Evolutionary conservation across 129 eudicot species (phyloP).

Genomic region (Chrysanthemum lavandulifolium): DNA sequence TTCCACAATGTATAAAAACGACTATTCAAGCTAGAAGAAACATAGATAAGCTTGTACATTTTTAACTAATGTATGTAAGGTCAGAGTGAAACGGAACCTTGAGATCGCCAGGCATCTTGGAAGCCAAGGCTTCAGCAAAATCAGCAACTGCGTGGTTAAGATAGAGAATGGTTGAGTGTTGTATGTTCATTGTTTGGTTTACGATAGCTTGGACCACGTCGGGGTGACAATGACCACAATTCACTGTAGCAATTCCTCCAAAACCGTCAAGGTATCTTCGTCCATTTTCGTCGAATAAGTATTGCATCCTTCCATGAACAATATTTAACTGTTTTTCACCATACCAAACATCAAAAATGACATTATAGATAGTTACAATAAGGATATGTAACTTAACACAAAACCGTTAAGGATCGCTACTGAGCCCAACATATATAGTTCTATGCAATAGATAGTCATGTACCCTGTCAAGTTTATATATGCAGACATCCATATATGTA

Average conservation of each 20-base stretch:
- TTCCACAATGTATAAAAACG: too few species aligned
- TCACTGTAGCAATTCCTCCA: conserved; percentile 79
- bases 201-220: conserved; percentile 64
- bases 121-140: conserved; percentile 77
- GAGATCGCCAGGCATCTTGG: conserved; percentile 76
- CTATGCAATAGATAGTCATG: too few species aligned
- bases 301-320: conserved; percentile 82
- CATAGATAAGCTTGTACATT: too few species aligned
- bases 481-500: too few species aligned
- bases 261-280: conserved; percentile 71
- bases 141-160: conserved; percentile 64
- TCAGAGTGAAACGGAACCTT: conserved; percentile 36
- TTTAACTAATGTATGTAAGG: too few species aligned
- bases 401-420: too few species aligned
- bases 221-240: conserved; percentile 81
- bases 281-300: conserved; percentile 65
- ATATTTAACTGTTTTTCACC: conserved; percentile 47
- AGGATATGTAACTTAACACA: too few species aligned
- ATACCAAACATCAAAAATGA: background rate
- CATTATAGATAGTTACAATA: too few species aligned
- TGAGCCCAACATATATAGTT: too few species aligned
- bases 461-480: too few species aligned
- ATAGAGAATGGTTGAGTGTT: conserved; percentile 70
- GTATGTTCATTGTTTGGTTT: conserved; percentile 50
- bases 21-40: too few species aligned